Evolutionary conservation across 805 yeast genomes (phyloP), one percentile per base, ranked within the genome.

Genomic region (Henningerozyma blattae): DNA sequence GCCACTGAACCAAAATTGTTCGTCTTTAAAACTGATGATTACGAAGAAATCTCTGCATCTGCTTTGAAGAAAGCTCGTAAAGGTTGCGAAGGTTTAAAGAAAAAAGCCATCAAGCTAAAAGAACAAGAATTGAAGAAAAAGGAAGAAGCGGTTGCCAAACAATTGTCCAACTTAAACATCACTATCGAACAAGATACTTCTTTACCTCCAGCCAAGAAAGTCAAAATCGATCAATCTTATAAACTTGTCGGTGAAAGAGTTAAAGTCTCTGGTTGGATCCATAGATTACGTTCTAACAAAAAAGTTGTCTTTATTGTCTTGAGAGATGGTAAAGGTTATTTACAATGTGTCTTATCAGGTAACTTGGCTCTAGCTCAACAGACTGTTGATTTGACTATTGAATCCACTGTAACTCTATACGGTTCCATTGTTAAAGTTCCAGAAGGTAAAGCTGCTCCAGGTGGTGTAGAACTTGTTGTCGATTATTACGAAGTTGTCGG

Each of bases 381-480:
- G 59, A 87, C 97, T 29, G 65, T 70, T 48, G 80, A 78, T 38
- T 70, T 93, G 54, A 89, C 98, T 9, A 62, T 89, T 46, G 99
- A 91, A 66, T 70, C 94, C 14, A 78, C 95, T 13, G 69, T 93
- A 22, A 57, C 76, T 32, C 62, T 91, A 38, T 81, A 71, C 55
- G 99, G 99, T 62, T 72, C 73, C 18, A 67, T 91, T 41, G 70
- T 72, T 58, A 73, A 79, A 49, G 68, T 93, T 32, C 97, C 97
- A 37, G 96, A 85, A 58, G 98, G 98, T 42, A 87, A 91, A 60
- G 67, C 80, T 45, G 99, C 98, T 8, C 95, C 96, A 38, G 97
- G 97, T 43, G 95, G 94, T 41, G 93, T 89, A 43, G 99, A 91
- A 64, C 71, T 93, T 48, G 69, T 70, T 41, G 96, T 77, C 36